Conservation (phyloP, 306 rosid species). For the Trifolium pratense region DNA sequence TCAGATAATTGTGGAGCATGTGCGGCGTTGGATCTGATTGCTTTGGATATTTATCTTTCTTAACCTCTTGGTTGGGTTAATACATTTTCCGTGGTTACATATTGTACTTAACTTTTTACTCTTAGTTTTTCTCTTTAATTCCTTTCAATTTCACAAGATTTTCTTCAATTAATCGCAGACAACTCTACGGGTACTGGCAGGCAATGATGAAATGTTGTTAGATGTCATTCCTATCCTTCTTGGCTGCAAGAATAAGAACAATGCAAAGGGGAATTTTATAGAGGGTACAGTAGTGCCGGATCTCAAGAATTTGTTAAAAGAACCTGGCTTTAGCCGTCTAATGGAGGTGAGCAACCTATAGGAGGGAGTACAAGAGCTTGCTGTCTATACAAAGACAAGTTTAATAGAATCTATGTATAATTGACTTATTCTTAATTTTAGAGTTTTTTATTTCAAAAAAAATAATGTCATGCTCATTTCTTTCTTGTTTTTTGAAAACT, state of each 20-base stretch:
- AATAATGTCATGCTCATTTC: slow-evolving; percentile 22
- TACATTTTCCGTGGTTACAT: slow-evolving; percentile 15
- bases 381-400: background rate
- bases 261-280: slow-evolving; percentile 53
- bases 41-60: slow-evolving; percentile 28
- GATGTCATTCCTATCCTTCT: slow-evolving; percentile 71
- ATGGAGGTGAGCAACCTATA: slow-evolving; percentile 75
- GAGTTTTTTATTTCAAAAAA: background rate
- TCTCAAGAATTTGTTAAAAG: slow-evolving; percentile 63
- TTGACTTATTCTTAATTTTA: slow-evolving; percentile 9
- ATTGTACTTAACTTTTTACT: background rate
- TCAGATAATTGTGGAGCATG: too few species aligned
- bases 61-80: slow-evolving; percentile 1
- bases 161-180: slow-evolving; percentile 61
- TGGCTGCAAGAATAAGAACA: slow-evolving; percentile 64
- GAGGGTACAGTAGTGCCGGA: slow-evolving; percentile 42
- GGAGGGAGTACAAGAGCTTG: slow-evolving; percentile 13
- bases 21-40: background rate
- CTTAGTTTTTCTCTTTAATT: slow-evolving; percentile 13
- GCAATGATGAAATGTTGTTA: slow-evolving; percentile 69
- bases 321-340: slow-evolving; percentile 79
- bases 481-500: too few species aligned
- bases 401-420: slow-evolving; percentile 38
- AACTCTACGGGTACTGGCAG: slow-evolving; percentile 71
- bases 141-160: slow-evolving; percentile 9